Conservation (phyloP, 2,329 filamentous ascomycete species). For the Aspergillus sp. region DNA sequence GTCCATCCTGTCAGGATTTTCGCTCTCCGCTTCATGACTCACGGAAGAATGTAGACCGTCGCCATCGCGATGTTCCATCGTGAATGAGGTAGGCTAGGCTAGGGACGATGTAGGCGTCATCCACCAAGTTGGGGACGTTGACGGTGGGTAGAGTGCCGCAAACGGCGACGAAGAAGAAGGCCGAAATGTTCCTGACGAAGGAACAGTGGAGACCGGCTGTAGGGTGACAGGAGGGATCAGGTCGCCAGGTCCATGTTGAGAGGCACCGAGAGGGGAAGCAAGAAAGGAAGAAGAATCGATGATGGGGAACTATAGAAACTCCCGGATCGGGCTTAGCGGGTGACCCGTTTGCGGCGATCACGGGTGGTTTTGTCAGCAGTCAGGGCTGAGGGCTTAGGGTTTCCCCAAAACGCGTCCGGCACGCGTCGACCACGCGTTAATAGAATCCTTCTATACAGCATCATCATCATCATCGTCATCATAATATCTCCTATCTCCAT, state of each 20-base stretch:
- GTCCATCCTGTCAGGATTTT: not conserved
- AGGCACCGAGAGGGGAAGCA: not conserved
- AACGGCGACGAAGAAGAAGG: slow-evolving; percentile 1
- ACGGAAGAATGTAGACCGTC: not conserved
- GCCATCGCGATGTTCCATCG: not conserved
- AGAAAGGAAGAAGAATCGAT: not conserved
- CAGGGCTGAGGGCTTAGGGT: slow-evolving; percentile 25
- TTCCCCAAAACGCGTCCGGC: slow-evolving; percentile 19
- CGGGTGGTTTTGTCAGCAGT: not conserved
- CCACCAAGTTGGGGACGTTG: not conserved
- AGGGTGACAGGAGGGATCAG: not conserved
- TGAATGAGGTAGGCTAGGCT: not conserved
- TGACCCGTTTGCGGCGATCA: not conserved
- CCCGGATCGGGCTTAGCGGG: not conserved
- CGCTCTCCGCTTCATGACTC: not conserved
- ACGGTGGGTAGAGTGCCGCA: not conserved
- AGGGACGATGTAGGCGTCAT: slow-evolving; percentile 15
- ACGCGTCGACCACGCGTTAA: slow-evolving; percentile 24
- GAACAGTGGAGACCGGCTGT: not conserved
- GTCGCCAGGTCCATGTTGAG: not conserved
- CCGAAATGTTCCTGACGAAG: not conserved
- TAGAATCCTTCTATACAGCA: slow-evolving; percentile 1
- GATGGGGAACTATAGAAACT: not conserved
- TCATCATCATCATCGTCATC: not conserved
- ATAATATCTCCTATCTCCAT: not conserved